Evolutionary conservation across 1,284 basidiomycete species (phyloP).

Genomic region (Caloboletus firmus): DNA sequence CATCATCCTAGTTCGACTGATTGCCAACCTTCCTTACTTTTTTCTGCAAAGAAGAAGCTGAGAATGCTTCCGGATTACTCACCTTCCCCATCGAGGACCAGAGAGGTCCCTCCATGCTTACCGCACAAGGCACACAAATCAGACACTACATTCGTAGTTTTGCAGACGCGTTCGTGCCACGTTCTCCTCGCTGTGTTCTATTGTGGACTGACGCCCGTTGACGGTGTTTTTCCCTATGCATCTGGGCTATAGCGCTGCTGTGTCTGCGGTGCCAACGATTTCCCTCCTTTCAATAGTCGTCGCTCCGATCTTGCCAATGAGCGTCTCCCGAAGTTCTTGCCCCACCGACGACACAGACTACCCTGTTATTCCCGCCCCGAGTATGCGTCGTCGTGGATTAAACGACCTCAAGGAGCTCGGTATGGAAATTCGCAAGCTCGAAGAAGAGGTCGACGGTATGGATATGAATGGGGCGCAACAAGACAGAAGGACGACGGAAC

Average conservation of each 20-base stretch:
- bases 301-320: slow-evolving; percentile 94
- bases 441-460: slow-evolving; percentile 53
- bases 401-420: slow-evolving; percentile 59
- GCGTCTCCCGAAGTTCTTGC: slow-evolving; percentile 71
- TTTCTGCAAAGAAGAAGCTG: slow-evolving; percentile 81
- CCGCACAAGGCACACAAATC: slow-evolving; percentile 61
- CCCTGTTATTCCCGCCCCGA: slow-evolving; percentile 57
- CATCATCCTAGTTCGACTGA: not conserved
- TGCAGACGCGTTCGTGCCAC: slow-evolving; percentile 78
- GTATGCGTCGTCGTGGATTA: slow-evolving; percentile 60
- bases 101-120: slow-evolving; percentile 51
- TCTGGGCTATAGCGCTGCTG: not conserved
- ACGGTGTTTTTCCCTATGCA: not conserved
- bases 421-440: slow-evolving; percentile 81
- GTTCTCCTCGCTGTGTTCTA: not conserved
- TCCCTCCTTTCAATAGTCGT: slow-evolving; percentile 49
- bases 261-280: not conserved
- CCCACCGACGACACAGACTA: slow-evolving; percentile 36
- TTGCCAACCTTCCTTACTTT: not conserved
- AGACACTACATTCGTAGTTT: slow-evolving; percentile 85
- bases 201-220: slow-evolving; percentile 4
- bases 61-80: slow-evolving; percentile 89
- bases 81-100: slow-evolving; percentile 49
- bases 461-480: not conserved
- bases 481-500: slow-evolving; percentile 58